Evolutionary conservation across 2,329 filamentous ascomycete genomes (phyloP), one percentile per base, ranked within the genome.

Genomic region (Lachnellula willkommii): DNA sequence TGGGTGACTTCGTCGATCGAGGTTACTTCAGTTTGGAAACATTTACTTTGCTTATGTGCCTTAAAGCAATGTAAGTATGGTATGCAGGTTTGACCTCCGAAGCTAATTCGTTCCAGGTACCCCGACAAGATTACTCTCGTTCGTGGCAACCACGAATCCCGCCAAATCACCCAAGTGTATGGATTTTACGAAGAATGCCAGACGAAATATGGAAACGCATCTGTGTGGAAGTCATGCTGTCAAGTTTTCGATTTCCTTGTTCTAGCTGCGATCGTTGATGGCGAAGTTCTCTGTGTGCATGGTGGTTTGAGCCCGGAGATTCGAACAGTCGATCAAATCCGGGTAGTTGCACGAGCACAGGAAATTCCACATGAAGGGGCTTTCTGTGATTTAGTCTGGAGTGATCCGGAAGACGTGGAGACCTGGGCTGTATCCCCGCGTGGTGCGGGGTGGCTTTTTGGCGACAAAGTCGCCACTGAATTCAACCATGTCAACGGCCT

Each of bases 181-280:
- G 87, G 87, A 32, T 90, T 90, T 71, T 89, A 89, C 71, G 87
- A 89, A 68, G 87, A 90, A 68, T 90, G 87, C 67, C 79, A 88
- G 63, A 83, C 85, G 63, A 90, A 90, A 69, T 90, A 90, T 66
- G 86, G 86, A 58, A 89, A 89, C 70, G 86, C 87, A 6, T 87
- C 84, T 35, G 87, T 90, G 53, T 90, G 87, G 87, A 89, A 89
- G 72, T 86, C 85, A 51, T 89, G 87, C 71, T 89, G 86, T 65
- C 86, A 89, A 70, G 84, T 90, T 45, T 90, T 90, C 67, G 87
- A 90, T 70, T 90, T 88, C 69, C 82, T 90, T 61, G 85, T 87
- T 17, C 78, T 89, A 56, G 87, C 85, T 54, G 86, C 86, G 52
- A 82, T 89, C 65, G 87, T 89, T 62, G 86, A 89, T 66, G 86